Base-by-base conservation (phyloP, 495 filamentous ascomycete genomes). In the Neurospora intermedia region DNA sequence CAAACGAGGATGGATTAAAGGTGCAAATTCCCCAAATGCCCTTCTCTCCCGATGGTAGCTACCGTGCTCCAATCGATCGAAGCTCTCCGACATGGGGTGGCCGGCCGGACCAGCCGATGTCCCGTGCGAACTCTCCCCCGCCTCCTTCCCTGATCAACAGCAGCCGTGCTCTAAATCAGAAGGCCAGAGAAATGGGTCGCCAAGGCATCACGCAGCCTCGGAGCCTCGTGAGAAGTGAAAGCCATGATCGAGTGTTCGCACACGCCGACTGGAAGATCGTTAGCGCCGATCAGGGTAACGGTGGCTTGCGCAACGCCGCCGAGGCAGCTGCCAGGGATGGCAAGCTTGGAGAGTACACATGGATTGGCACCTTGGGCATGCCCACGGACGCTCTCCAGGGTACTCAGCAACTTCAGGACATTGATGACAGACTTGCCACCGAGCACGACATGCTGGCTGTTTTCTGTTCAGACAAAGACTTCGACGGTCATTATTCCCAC, bases 321-420 rank as follows among this genome's bases (percentile, higher is more conserved):
- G 88, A 91, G 73, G 93, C 94, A 13, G 91, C 92, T 1, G 84
- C 87, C 39, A 85, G 92, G 54, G 85, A 87, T 18, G 90, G 89
- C 41, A 83, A 85, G 69, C 76, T 92, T 23, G 85, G 87, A 18
- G 89, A 94, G 45, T 89, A 91, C 77, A 88, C 89, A n/a, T 96
- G 92, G 90, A 92, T 98, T 43, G 94, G 94, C 20, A 94, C 94
- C 1, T 81, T 97, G 71, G 94, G 94, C 15, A 97, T 97, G 88
- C 94, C 94, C 0, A 97, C 93, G 0, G 94, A 97, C 80, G 88
- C 88, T 3, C 84, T 98, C 11, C 84, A 89, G 38, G 87, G 89
- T 42, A 87, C 88, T 7, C 86, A 88, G 72, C 90, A 90, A 59
- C 92, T 91, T 74, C 84, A 89, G 71, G 91, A 93, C 69, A 97